phyloP scores from a whole-genome alignment of 2,329 filamentous ascomycete species.

The Mariannaea elegans region DNA sequence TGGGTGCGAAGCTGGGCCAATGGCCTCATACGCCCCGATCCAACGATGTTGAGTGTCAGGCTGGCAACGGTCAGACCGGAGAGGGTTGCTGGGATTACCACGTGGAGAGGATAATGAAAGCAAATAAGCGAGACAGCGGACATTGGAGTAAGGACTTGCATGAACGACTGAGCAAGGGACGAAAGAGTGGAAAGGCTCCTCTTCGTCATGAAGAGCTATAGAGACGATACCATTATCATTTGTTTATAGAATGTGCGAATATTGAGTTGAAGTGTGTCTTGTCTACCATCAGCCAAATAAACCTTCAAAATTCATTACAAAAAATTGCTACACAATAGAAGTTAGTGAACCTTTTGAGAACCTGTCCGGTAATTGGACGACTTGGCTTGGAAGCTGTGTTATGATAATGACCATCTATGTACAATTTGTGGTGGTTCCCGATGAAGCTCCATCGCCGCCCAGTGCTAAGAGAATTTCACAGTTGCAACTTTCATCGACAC shows the following conservation, averaged over 20 bases:
- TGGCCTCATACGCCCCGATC: conserved; percentile 58
- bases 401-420: no score
- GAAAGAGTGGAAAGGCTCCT: conserved; percentile 40
- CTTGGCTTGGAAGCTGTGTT: no score
- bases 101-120: conserved; percentile 51
- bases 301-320: no score
- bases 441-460: no score
- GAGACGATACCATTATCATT: conserved; percentile 6
- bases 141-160: conserved; percentile 59
- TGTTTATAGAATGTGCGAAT: neutral
- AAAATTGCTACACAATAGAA: no score
- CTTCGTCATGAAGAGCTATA: conserved; percentile 47
- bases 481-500: no score
- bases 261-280: no score
- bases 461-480: no score
- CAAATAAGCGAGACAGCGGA: conserved; percentile 46
- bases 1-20: conserved; percentile 65
- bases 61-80: conserved; percentile 42
- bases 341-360: no score
- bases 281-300: no score
- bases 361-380: no score
- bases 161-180: conserved; percentile 45
- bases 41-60: conserved; percentile 49
- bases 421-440: no score
- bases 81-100: conserved; percentile 70